These are phyloP conservation scores for Polyplosphaeria fusca DNA, from an alignment of 495 filamentous ascomycete genomes.

Conservation along the genomic window DNA sequence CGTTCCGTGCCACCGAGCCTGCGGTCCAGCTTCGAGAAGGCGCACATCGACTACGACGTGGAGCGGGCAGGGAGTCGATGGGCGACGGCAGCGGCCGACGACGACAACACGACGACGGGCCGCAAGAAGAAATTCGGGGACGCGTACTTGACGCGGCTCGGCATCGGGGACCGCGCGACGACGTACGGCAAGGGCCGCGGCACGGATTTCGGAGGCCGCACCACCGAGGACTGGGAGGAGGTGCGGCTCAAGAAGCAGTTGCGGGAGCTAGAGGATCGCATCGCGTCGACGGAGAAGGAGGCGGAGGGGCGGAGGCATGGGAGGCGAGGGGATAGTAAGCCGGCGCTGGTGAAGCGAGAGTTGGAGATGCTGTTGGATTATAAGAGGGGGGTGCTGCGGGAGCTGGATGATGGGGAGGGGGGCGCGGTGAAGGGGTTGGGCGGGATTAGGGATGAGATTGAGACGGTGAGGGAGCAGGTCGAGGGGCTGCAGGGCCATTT, in stretches of 20 bases:
- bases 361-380: constrained; percentile 84
- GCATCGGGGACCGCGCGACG: constrained; percentile 71
- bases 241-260: constrained; percentile 90
- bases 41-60: constrained; percentile 91
- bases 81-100: constrained; percentile 53
- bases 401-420: constrained; percentile 43
- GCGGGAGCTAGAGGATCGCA: constrained; percentile 77
- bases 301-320: constrained; percentile 52
- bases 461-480: constrained; percentile 46
- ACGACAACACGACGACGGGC: constrained; percentile 73
- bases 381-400: constrained; percentile 63
- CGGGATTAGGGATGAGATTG: constrained; percentile 50
- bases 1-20: constrained; percentile 87
- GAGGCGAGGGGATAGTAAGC: constrained; percentile 59
- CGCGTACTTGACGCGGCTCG: constrained; percentile 87
- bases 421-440: constrained; percentile 44
- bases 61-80: constrained; percentile 67
- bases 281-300: constrained; percentile 68
- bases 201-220: constrained; percentile 74
- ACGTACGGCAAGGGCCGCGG: constrained; percentile 60
- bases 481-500: constrained; percentile 47
- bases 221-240: constrained; percentile 91
- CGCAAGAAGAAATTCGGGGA: constrained; percentile 95
- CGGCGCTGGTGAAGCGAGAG: constrained; percentile 88
- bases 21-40: constrained; percentile 85